Evolutionary conservation across 495 filamentous ascomycete genomes (phyloP).

Genomic region (Melanomma pulvis-pyrius): DNA sequence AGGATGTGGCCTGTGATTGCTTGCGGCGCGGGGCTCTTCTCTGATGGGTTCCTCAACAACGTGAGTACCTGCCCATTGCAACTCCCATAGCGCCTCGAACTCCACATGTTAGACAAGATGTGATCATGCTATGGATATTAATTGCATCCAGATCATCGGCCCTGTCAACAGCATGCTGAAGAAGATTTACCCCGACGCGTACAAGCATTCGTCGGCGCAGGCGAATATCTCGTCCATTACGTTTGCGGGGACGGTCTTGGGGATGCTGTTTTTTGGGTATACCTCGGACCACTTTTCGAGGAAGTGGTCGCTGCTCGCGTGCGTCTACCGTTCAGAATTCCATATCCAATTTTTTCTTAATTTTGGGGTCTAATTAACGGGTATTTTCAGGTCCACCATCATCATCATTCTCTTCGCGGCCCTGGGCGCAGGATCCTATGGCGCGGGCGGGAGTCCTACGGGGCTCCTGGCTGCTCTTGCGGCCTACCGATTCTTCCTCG

Average conservation of each 20-base stretch:
- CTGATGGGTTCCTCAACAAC: conserved; percentile 88
- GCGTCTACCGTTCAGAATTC: not conserved
- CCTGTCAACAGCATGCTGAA: conserved; percentile 72
- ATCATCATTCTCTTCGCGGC: conserved; percentile 84
- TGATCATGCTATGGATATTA: not conserved
- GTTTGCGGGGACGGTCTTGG: conserved; percentile 87
- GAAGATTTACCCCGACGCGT: conserved; percentile 64
- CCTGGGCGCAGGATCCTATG: conserved; percentile 76
- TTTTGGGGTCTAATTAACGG: not conserved
- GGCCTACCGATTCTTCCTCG: conserved; percentile 81
- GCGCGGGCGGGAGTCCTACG: conserved; percentile 58
- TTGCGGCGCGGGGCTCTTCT: conserved; percentile 87
- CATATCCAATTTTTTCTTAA: not conserved
- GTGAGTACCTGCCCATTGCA: conserved; percentile 44
- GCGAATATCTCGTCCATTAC: conserved; percentile 76
- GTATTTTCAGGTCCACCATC: conserved; percentile 59
- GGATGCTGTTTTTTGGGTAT: conserved; percentile 81
- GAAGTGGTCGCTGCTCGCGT: conserved; percentile 73
- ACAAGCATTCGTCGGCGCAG: conserved; percentile 65
- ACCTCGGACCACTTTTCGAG: conserved; percentile 81
- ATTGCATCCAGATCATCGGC: conserved; percentile 71
- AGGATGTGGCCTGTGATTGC: conserved; percentile 70
- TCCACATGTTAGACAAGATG: not conserved
- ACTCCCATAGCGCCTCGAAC: not conserved
- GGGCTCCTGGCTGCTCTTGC: conserved; percentile 82